Base-by-base conservation (phyloP, 2,329 filamentous ascomycete species). In the Amauroascus niger region DNA sequence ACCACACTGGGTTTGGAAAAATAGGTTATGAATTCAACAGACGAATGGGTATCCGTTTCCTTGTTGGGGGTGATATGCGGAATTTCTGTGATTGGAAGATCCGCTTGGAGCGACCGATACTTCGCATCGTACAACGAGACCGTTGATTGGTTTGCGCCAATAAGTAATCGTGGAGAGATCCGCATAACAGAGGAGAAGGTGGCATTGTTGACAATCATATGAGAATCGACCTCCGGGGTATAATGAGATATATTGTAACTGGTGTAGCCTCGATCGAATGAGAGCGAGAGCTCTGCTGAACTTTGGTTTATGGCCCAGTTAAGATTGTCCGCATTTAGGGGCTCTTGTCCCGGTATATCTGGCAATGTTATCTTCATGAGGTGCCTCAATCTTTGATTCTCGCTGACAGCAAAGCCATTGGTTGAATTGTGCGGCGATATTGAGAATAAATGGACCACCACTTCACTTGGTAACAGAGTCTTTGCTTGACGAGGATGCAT, bases 91-190 rank as follows among this genome's bases (percentile, higher is more conserved):
- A 67, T 55, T 13, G 67, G 56, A 49, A 73, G 68, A 51, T 68
- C 69, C 50, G 70, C 68, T 57, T 74, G 73, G 13, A 74, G 63
- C 1, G 73, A 73, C 56, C 70, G 67, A 58, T 73, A 76, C 46
- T 72, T 69, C n/a, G 72, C 69, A 58, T 75, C 72, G 52, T 74
- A 73, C 6, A 76, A 59, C 1, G 69, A 71, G 22, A 76, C 61
- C n/a, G 69, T 62, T 14, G 70, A 71, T 37, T 69, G 61, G 22
- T 66, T 68, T 7, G 69, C 69, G 7, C 64, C 71, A 49, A 74
- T 71, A 11, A 74, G 66, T 13, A 68, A 68, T 44, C 70, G 67
- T 5, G 70, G 64, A 5, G 72, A 72, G 40, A 74, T 64, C 28
- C 71, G 70, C 64, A 74, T 67, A 30, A 71, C 59, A 1, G 71